Percentiles rank a stretch among this genome's conserved stretches.
Conservation (phyloP, 2,329 filamentous ascomycete genomes). For the Trematosphaeria pertusa region DNA sequence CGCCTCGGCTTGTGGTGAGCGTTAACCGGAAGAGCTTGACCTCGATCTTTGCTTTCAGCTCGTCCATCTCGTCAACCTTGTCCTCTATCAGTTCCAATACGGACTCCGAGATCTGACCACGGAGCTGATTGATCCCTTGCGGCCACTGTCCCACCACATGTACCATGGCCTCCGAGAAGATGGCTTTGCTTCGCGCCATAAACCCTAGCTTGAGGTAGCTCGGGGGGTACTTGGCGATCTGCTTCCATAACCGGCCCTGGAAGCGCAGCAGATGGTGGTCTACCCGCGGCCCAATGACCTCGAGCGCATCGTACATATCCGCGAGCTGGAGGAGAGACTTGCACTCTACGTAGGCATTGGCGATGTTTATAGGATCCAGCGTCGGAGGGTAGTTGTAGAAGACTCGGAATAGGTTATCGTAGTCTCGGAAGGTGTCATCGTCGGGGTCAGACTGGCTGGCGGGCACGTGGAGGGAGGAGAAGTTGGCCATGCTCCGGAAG, state of each 20-base stretch:
- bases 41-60: constrained; percentile 80
- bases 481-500: constrained; percentile 87
- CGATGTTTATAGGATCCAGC: constrained; percentile 86
- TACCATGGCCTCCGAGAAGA: constrained; percentile 80
- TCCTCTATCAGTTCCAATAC: constrained; percentile 93
- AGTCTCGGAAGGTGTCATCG: constrained; percentile 83
- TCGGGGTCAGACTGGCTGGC: constrained; percentile 60
- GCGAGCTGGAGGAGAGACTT: constrained; percentile 86
- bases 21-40: constrained; percentile 81
- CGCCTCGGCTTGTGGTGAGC: constrained; percentile 78
- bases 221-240: constrained; percentile 94
- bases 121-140: constrained; percentile 76
- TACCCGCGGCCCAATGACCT: constrained; percentile 85
- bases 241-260: constrained; percentile 89
- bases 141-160: constrained; percentile 97
- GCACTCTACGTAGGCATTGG: constrained; percentile 91
- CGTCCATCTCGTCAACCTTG: constrained; percentile 90
- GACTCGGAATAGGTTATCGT: constrained; percentile 93
- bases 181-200: constrained; percentile 79
- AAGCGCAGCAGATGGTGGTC: constrained; percentile 95
- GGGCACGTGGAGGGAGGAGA: constrained; percentile 63
- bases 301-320: constrained; percentile 92
- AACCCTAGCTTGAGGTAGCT: constrained; percentile 91
- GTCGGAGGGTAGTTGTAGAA: constrained; percentile 92
- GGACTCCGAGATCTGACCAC: constrained; percentile 70